Conservation (phyloP, 768 basidiomycete species). For the Pisolithus tinctorius region DNA sequence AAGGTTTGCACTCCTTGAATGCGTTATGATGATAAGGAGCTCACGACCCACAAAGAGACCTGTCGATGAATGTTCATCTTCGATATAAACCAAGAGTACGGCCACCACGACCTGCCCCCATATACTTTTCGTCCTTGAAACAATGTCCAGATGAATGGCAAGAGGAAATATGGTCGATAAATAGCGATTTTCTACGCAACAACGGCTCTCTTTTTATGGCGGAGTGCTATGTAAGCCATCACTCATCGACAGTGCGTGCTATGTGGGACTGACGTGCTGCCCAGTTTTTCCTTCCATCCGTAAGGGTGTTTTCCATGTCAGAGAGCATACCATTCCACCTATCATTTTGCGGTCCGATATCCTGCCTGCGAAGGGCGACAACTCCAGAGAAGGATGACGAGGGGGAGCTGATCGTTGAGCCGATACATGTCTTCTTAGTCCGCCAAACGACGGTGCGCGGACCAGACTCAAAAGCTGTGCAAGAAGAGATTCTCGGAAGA, state of each 20-base stretch:
- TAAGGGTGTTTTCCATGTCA: constrained; percentile 47
- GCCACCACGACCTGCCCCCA: constrained; percentile 24
- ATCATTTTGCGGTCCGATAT: constrained; percentile 47
- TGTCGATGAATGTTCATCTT: constrained; percentile 17
- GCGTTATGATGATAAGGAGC: neutral
- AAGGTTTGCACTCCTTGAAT: neutral
- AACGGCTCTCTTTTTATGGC: constrained; percentile 12
- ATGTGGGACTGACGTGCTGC: neutral
- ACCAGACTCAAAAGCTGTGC: constrained; percentile 6
- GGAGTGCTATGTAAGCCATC: constrained; percentile 24
- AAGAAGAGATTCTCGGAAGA: constrained; percentile 37
- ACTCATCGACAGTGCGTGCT: neutral
- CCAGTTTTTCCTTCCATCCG: constrained; percentile 58
- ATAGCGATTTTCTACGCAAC: constrained; percentile 2
- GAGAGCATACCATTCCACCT: constrained; percentile 63
- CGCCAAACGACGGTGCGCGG: constrained; percentile 44
- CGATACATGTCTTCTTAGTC: constrained; percentile 47
- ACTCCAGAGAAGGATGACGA: constrained; percentile 2
- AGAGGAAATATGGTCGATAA: constrained; percentile 26
- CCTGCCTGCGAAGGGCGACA: constrained; percentile 21
- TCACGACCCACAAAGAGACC: constrained; percentile 11
- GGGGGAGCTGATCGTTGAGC: constrained; percentile 7
- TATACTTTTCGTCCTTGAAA: constrained; percentile 20
- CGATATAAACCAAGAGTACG: constrained; percentile 25
- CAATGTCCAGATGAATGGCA: constrained; percentile 27